Conservation (phyloP, 2,329 filamentous ascomycete species). For the Diaporthe citriasiana region DNA sequence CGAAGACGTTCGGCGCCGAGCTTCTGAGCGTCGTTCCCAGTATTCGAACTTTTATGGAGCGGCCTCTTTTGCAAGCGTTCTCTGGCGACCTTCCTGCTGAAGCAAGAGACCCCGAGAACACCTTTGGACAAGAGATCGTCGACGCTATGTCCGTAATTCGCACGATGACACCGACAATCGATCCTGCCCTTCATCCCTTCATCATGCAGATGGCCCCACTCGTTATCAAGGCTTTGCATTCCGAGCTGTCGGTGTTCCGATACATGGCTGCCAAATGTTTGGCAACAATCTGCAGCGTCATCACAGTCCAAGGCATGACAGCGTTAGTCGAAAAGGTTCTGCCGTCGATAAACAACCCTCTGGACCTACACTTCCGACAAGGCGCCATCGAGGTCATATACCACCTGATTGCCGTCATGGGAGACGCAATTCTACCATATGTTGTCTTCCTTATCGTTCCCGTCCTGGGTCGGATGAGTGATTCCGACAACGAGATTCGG, state of each 20-base stretch:
- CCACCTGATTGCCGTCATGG: slow-evolving; percentile 98
- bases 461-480: slow-evolving; percentile 97
- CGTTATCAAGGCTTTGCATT: slow-evolving; percentile 89
- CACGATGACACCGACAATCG: slow-evolving; percentile 91
- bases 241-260: slow-evolving; percentile 89
- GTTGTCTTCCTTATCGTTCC: slow-evolving; percentile 99
- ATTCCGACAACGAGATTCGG: slow-evolving; percentile 95
- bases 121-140: slow-evolving; percentile 90
- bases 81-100: slow-evolving; percentile 77
- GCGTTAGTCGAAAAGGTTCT: slow-evolving; percentile 93
- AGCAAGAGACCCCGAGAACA: slow-evolving; percentile 79
- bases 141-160: slow-evolving; percentile 94
- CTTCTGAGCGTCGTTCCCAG: slow-evolving; percentile 89
- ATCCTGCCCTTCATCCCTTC: slow-evolving; percentile 81
- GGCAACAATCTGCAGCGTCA: slow-evolving; percentile 96
- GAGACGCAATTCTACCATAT: slow-evolving; percentile 94
- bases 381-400: slow-evolving; percentile 96
- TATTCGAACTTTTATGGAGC: slow-evolving; percentile 83
- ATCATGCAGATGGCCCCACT: slow-evolving; percentile 87
- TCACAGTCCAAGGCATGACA: slow-evolving; percentile 95
- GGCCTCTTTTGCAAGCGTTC: slow-evolving; percentile 83
- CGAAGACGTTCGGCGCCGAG: slow-evolving; percentile 80
- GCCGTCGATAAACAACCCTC: slow-evolving; percentile 89
- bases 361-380: slow-evolving; percentile 90
- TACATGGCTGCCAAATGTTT: slow-evolving; percentile 98